Conservation (phyloP, 1,284 basidiomycete genomes). For the Sphagnurus paluster region DNA sequence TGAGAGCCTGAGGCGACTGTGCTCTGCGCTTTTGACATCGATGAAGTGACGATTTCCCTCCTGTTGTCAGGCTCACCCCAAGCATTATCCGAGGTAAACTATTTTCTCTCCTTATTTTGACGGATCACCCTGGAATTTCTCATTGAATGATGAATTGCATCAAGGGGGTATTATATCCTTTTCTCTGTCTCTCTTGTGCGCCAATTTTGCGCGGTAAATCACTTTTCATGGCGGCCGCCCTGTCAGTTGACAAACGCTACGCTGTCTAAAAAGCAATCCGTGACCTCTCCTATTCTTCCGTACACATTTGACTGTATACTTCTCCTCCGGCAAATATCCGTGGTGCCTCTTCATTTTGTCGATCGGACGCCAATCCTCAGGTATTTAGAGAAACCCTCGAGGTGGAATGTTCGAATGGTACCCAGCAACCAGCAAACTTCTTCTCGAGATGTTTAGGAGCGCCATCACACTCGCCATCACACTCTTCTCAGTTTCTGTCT, state of each 20-base stretch:
- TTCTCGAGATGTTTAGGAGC: slow-evolving; percentile 6
- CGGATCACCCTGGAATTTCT: slow-evolving; percentile 12
- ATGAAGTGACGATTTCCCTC: neutral
- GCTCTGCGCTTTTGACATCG: neutral
- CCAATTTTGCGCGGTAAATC: neutral
- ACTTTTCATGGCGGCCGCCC: too few species aligned
- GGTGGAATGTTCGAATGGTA: too few species aligned
- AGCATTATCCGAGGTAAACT: slow-evolving; percentile 15
- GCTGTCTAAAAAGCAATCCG: neutral
- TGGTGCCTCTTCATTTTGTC: too few species aligned
- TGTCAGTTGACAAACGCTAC: too few species aligned
- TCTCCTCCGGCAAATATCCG: neutral
- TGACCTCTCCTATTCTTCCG: neutral
- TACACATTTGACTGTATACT: neutral
- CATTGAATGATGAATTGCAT: neutral
- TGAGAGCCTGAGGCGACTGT: too few species aligned
- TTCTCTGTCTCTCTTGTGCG: neutral
- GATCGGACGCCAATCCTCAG: too few species aligned
- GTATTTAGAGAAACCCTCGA: neutral
- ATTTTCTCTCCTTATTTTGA: neutral
- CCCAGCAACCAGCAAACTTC: too few species aligned
- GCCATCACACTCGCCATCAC: slow-evolving; percentile 13
- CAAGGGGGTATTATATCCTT: neutral
- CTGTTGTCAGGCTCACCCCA: too few species aligned
- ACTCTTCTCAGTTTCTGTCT: slow-evolving; percentile 20